Base-by-base conservation (phyloP, 2,329 filamentous ascomycete genomes). In the Seiridium cupressi region DNA sequence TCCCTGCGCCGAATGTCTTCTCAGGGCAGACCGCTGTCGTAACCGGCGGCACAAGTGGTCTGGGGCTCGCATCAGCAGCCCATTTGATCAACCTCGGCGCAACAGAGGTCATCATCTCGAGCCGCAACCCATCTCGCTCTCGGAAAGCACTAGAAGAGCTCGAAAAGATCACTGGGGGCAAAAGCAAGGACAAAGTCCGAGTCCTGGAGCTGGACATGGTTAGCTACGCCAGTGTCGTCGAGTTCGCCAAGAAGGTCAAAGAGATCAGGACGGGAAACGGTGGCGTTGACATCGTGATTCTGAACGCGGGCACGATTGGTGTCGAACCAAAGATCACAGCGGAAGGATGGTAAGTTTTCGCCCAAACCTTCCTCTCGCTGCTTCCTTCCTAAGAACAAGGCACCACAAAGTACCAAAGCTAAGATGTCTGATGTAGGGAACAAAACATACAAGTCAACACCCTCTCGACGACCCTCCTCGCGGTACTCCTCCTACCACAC, bases 391-490 rank as follows among this genome's bases (percentile, higher is more conserved):
- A 3, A 32, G 18, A 5, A 13, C 26, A n/a, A 4, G 11, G 8
- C 2, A 40, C 26, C 18, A 11, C 32, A 40, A 26, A 26, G 18
- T 26, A 26, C 18, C 1, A 26, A 26, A 26, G 18, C 18, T 26
- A 26, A 26, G 6, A 4, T 32, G 4, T 42, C 32, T 38, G 11
- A 13, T 36, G 13, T 1, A 65, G 78, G 76, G 83, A 85, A 56
- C 74, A 78, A 57, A 81, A 77, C 3, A 65, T 88, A 13, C 84
- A 88, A 68, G 81, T 87, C 66, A 88, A 88, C 66, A 76, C 80
- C 1, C 70, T 88, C 2, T 85, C 84, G 32, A 88, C 83, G 0
- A 74, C 77, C 8, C 75, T 87, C 0, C 73, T 88, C 3, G 81
- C 76, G 1, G 62, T 86, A 2, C 70, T 85, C 0, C 76, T 89